phyloP scores from a whole-genome alignment of 805 yeast genomes.

The Sungouiozyma ichnusensis region DNA sequence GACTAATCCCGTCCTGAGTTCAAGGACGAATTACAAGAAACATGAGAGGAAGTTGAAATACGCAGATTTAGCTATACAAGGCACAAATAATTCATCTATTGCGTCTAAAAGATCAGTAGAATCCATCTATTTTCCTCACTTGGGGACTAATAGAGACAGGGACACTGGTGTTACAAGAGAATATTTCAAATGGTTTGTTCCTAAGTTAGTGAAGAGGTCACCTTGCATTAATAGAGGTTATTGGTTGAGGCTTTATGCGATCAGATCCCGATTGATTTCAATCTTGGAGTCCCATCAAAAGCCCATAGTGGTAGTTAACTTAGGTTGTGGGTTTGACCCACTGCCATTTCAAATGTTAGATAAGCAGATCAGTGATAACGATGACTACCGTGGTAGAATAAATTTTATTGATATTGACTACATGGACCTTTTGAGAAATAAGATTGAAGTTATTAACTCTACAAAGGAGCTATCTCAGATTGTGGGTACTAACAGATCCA shows the following conservation, averaged over 20 bases:
- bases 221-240: slow-evolving; percentile 78
- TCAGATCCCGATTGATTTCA: slow-evolving; percentile 40
- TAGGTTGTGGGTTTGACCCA: slow-evolving; percentile 75
- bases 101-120: slow-evolving; percentile 79
- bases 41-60: slow-evolving; percentile 37
- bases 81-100: slow-evolving; percentile 74
- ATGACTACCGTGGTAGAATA: slow-evolving; percentile 24
- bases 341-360: slow-evolving; percentile 43
- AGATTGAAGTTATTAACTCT: slow-evolving; percentile 40
- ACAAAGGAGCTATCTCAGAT: slow-evolving; percentile 37
- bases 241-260: slow-evolving; percentile 70
- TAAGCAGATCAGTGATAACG: slow-evolving; percentile 21
- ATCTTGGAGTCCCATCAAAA: slow-evolving; percentile 31
- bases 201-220: slow-evolving; percentile 48
- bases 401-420: slow-evolving; percentile 65
- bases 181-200: slow-evolving; percentile 60
- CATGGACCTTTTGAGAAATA: slow-evolving; percentile 52
- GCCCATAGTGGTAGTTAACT: slow-evolving; percentile 43
- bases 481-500: slow-evolving; percentile 28
- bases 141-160: slow-evolving; percentile 10
- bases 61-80: slow-evolving; percentile 65
- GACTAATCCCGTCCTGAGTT: slow-evolving; percentile 5
- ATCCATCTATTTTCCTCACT: slow-evolving; percentile 35
- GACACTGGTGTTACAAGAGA: slow-evolving; percentile 23
- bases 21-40: slow-evolving; percentile 24